Base-by-base conservation (phyloP, 352 stramenopile species). In the Pythium monospermum region DNA sequence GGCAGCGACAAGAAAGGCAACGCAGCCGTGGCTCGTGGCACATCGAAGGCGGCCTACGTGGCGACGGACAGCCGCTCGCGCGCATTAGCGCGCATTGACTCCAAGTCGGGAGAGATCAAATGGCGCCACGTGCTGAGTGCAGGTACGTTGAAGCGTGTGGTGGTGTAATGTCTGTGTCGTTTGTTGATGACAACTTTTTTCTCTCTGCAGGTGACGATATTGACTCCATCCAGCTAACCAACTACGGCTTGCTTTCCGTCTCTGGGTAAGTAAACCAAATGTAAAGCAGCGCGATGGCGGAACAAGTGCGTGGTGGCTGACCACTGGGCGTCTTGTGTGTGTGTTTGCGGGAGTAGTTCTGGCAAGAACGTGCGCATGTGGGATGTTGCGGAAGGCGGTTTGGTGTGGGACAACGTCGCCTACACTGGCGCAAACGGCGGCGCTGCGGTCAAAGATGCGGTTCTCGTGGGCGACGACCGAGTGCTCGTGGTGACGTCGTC, bases 201-300 rank as follows among this genome's bases (percentile, higher is more conserved):
- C 21, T 26, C 16, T 11, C 11, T 45, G 10, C 57, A 74, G 74
- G 64, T 38, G 81, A 91, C 49, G 62, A 48, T 19, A 69, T 91
- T 21, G 70, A 91, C 50, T 65, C 62, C 23, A 85, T 91, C 55
- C 72, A 88, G 31, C 49, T 88, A 26, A 88, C 76, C 13, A 83
- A 76, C 44, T 81, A 74, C 50, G 81, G 81, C 0, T 48, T 91
- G 26, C 38, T 91, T 10, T 77, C 76, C 0, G 50, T 88, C 21
- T 91, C 81, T 4, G 63, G 76, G 79, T 91, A 38, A 30, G 68
- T 69, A 7, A n/a, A 7, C 18, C 18, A 12, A 32, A 23, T n/a
- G n/a, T n/a, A n/a, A n/a, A n/a, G n/a, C n/a, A n/a, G n/a, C n/a
- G n/a, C n/a, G n/a, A n/a, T n/a, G n/a, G n/a, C n/a, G n/a, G n/a